Evolutionary conservation across 176 grass and related monocot species (phyloP).

Genomic region (Oryza glumipatula): DNA sequence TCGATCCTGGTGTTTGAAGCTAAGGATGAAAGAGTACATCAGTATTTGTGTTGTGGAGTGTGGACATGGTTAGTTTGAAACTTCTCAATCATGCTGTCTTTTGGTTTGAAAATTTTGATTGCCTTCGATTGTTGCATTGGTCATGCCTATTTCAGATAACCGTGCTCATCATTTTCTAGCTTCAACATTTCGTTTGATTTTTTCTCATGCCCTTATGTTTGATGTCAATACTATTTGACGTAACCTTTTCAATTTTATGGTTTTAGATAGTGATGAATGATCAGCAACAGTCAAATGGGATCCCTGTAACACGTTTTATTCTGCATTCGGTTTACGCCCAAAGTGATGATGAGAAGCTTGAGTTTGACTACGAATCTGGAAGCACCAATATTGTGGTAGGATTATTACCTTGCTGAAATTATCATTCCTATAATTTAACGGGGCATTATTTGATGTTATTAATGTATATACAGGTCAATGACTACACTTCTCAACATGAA

Average conservation of each 20-base stretch:
- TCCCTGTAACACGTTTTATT: constrained; percentile 86
- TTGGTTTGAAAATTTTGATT: not conserved
- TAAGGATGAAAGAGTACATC: not conserved
- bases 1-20: constrained; percentile 20
- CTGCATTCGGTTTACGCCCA: constrained; percentile 96
- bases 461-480: constrained; percentile 64
- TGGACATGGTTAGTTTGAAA: not conserved
- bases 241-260: constrained; percentile 23
- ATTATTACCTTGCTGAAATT: constrained; percentile 25
- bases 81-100: not conserved
- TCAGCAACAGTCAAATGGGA: constrained; percentile 87
- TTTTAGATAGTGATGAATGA: constrained; percentile 98
- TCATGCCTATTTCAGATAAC: constrained; percentile 10
- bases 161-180: constrained; percentile 9
- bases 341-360: constrained; percentile 95
- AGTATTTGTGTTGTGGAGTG: not conserved
- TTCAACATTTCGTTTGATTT: constrained; percentile 13
- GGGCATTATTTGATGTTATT: constrained; percentile 34
- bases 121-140: not conserved
- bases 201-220: constrained; percentile 4
- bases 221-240: not conserved
- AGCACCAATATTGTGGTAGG: constrained; percentile 86
- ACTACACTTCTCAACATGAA: constrained; percentile 85
- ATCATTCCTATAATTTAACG: constrained; percentile 22
- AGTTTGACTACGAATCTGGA: constrained; percentile 99